These are phyloP conservation scores for Colletotrichum sp. DNA, from an alignment of 2,329 filamentous ascomycete species.

Conservation along the genomic window DNA sequence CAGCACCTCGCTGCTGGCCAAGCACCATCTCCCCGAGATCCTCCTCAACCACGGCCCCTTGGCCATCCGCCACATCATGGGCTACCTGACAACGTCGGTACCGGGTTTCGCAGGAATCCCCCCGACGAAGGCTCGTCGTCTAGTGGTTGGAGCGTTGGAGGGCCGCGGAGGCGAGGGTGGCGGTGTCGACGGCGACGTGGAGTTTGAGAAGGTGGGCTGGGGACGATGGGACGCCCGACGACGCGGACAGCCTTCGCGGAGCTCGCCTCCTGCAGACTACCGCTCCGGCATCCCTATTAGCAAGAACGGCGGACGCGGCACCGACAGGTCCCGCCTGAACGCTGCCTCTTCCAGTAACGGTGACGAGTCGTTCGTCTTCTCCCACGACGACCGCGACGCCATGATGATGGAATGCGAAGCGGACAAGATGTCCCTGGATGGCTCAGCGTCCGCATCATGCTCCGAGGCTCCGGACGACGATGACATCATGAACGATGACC, in stretches of 20 bases:
- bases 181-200: conserved; percentile 71
- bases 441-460: conserved; percentile 73
- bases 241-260: conserved; percentile 65
- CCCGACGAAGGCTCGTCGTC: conserved; percentile 84
- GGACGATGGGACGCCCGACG: conserved; percentile 90
- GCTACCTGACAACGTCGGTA: conserved; percentile 89
- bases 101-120: conserved; percentile 91
- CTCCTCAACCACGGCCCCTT: conserved; percentile 87
- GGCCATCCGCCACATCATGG: conserved; percentile 95
- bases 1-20: conserved; percentile 83
- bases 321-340: conserved; percentile 54
- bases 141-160: conserved; percentile 93
- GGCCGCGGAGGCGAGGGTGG: conserved; percentile 70
- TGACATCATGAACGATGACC: conserved; percentile 73
- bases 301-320: conserved; percentile 46
- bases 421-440: conserved; percentile 91
- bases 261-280: conserved; percentile 47
- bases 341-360: conserved; percentile 66
- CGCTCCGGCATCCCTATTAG: conserved; percentile 63
- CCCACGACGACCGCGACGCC: conserved; percentile 70
- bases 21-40: conserved; percentile 89
- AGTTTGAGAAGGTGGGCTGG: conserved; percentile 97
- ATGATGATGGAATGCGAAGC: conserved; percentile 83
- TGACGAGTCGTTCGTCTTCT: conserved; percentile 78
- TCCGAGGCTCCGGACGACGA: conserved; percentile 76